These are phyloP conservation scores for Dendrobium chrysotoxum DNA, from an alignment of 106 monocot genomes.

Conservation along the genomic window DNA sequence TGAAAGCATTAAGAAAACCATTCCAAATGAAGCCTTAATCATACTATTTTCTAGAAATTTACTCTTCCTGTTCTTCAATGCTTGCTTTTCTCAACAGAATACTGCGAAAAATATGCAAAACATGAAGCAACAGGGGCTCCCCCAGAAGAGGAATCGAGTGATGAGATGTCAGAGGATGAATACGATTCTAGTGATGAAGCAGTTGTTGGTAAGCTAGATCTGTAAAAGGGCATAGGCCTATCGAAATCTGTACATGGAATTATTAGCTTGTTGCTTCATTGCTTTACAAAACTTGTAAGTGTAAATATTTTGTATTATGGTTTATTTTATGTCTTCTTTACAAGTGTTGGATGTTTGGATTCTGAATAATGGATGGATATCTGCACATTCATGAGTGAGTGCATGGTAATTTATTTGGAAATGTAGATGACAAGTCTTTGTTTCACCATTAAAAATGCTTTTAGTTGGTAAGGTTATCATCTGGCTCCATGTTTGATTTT, in stretches of 20 bases:
- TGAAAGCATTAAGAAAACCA: accelerated
- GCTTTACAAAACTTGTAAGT: not conserved
- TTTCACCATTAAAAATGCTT: too few relatives aligned
- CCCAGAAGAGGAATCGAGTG: slow-evolving; percentile 60
- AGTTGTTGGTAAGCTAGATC: slow-evolving; percentile 70
- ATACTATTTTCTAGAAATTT: too few relatives aligned
- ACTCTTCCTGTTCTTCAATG: too few relatives aligned
- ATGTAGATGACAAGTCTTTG: too few relatives aligned
- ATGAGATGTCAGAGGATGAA: slow-evolving; percentile 78
- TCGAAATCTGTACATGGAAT: not conserved
- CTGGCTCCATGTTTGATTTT: too few relatives aligned
- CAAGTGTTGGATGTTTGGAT: not conserved
- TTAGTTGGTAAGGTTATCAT: too few relatives aligned
- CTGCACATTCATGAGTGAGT: too few relatives aligned
- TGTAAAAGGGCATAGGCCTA: slow-evolving; percentile 14
- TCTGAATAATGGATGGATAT: too few relatives aligned
- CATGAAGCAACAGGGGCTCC: slow-evolving; percentile 42
- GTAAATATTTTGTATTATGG: not conserved
- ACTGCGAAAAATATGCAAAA: slow-evolving; percentile 91
- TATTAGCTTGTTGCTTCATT: not conserved
- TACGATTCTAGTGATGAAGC: slow-evolving; percentile 67
- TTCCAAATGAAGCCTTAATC: too few relatives aligned
- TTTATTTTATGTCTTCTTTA: not conserved
- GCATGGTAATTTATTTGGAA: too few relatives aligned
- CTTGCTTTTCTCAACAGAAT: slow-evolving; percentile 38